phyloP scores from a whole-genome alignment of 2,329 filamentous ascomycete genomes.

The Orbilia brochopaga region DNA sequence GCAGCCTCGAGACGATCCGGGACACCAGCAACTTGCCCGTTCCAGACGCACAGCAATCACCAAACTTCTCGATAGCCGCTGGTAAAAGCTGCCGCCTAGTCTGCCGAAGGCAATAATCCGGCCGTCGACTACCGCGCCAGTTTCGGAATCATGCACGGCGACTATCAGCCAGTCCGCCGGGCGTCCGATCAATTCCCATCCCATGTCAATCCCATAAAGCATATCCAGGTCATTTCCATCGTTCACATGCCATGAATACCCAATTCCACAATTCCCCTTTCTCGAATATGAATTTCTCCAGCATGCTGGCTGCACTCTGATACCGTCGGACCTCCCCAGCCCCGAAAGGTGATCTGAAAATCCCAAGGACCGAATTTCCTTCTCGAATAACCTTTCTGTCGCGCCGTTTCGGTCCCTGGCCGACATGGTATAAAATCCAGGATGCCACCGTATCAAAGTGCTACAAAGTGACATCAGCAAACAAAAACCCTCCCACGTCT shows the following conservation, averaged over 20 bases:
- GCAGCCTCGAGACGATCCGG: too few species aligned
- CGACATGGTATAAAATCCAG: constrained; percentile 8
- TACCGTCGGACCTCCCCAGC: too few species aligned
- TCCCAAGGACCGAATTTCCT: neutral
- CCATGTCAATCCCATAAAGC: too few species aligned
- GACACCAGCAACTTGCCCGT: neutral
- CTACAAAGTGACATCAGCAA: constrained; percentile 23
- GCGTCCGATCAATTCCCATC: neutral
- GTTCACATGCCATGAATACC: too few species aligned
- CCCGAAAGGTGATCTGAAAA: too few species aligned
- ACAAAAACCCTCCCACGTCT: neutral
- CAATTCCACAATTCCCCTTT: too few species aligned
- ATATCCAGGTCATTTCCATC: too few species aligned
- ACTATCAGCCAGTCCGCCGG: neutral
- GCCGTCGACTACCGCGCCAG: neutral
- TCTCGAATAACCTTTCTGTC: constrained; percentile 24
- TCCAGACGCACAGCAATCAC: neutral
- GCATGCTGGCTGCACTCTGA: too few species aligned
- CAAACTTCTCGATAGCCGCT: neutral
- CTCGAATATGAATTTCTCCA: too few species aligned
- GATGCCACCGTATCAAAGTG: constrained; percentile 37
- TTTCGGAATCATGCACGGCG: neutral
- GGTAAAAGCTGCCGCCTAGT: neutral
- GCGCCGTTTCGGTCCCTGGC: constrained; percentile 5
- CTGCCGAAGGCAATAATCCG: neutral